Evolutionary conservation across 768 basidiomycete genomes (phyloP).

Genomic region (Leucocoprinus leucothites): DNA sequence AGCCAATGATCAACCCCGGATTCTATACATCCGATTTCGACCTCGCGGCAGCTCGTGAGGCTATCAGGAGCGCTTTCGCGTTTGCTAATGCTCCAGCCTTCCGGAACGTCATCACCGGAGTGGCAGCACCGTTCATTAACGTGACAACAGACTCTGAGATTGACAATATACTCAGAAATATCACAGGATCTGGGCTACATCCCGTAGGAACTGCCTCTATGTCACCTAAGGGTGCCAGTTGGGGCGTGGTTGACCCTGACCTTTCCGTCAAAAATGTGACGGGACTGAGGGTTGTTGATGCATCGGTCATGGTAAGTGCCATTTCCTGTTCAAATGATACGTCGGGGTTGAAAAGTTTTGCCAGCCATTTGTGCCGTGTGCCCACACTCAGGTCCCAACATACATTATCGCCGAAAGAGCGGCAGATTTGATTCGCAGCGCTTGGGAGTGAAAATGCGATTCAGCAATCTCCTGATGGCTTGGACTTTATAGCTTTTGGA

Average conservation of each 20-base stretch:
- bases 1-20: conserved; percentile 7
- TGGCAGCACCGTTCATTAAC: conserved; percentile 7
- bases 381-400: not conserved
- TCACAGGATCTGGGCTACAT: conserved; percentile 22
- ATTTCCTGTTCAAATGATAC: not conserved
- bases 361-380: not conserved
- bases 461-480: too few species aligned
- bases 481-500: too few species aligned
- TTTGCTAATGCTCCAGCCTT: conserved; percentile 8
- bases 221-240: conserved; percentile 22
- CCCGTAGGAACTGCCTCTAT: conserved; percentile 30
- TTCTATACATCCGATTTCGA: conserved; percentile 9
- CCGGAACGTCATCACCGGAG: conserved; percentile 6
- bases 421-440: conserved; percentile 7
- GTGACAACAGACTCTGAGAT: conserved; percentile 2
- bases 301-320: conserved; percentile 26
- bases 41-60: conserved; percentile 4
- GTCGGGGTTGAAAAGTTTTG: not conserved
- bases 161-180: conserved; percentile 17
- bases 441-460: not conserved
- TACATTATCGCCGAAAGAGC: conserved; percentile 13
- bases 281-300: conserved; percentile 36
- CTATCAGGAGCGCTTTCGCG: conserved; percentile 8
- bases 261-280: conserved; percentile 30
- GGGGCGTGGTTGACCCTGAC: conserved; percentile 35